Conservation (phyloP, 768 basidiomycete genomes). For the Mrakia hoshinonis region DNA sequence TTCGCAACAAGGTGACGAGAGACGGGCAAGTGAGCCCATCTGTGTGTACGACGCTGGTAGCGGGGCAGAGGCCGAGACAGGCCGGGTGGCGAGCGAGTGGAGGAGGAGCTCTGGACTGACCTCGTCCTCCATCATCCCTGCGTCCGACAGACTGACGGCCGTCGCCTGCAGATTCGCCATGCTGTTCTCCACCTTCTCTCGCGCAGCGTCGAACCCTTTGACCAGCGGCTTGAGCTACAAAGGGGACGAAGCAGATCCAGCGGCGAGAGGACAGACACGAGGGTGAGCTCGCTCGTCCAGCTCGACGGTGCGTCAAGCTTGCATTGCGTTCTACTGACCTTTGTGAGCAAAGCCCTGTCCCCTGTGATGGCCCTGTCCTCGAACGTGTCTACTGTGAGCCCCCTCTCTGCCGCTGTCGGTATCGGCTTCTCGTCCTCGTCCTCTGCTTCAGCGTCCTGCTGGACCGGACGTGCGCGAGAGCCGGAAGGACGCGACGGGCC, state of each 20-base stretch:
- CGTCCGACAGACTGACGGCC: not conserved
- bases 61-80: not conserved
- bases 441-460: not conserved
- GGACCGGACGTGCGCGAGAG: not conserved
- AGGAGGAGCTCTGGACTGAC: not conserved
- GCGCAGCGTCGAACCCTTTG: not conserved
- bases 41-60: not conserved
- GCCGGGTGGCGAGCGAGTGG: no score
- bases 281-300: not conserved
- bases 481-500: not conserved
- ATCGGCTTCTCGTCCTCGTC: not conserved
- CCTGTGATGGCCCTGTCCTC: not conserved
- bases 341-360: not conserved
- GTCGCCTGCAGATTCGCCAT: not conserved
- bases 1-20: not conserved
- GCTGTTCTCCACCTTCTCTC: not conserved
- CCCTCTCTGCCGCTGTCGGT: not conserved
- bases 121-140: not conserved
- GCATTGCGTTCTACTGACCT: not conserved
- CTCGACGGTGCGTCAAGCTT: not conserved
- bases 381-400: slow-evolving; percentile 7
- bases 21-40: not conserved
- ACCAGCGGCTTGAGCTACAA: not conserved
- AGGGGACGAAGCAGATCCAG: not conserved
- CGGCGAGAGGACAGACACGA: not conserved